Evolutionary conservation across 371 early-diverging fungal species (phyloP).

Genomic region (Funneliformis caledonium): DNA sequence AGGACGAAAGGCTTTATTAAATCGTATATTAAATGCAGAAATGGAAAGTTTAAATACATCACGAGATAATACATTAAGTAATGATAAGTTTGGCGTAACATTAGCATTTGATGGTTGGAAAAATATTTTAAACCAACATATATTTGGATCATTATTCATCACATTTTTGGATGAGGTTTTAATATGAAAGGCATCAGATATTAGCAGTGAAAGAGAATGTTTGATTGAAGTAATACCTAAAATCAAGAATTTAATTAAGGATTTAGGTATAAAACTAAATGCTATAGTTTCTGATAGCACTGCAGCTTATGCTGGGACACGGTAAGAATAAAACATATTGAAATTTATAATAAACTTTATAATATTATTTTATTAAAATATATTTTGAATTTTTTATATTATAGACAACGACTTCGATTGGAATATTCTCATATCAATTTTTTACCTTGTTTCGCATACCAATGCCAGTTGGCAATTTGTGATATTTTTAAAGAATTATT

Average conservation of each 20-base stretch:
- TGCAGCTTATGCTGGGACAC: background rate
- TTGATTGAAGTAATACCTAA: too few relatives aligned
- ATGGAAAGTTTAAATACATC: background rate
- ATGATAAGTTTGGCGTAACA: slow-evolving; percentile 22
- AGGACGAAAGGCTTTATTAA: background rate
- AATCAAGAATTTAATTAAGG: too few relatives aligned
- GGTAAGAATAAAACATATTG: background rate
- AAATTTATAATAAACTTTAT: background rate
- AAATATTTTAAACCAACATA: slow-evolving; percentile 27
- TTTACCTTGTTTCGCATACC: slow-evolving; percentile 16
- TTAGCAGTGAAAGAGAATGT: too few relatives aligned
- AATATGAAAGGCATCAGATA: slow-evolving; percentile 9
- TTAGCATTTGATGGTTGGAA: slow-evolving; percentile 31
- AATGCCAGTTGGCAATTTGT: slow-evolving; percentile 2
- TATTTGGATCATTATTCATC: slow-evolving; percentile 25
- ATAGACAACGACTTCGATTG: slow-evolving; percentile 20
- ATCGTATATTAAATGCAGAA: slow-evolving; percentile 15
- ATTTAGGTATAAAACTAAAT: slow-evolving; percentile 1
- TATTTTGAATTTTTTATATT: background rate
- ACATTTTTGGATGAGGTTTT: background rate
- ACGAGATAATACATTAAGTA: background rate
- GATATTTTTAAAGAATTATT: slow-evolving; percentile 8
- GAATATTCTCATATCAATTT: slow-evolving; percentile 21
- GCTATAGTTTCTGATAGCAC: slow-evolving; percentile 29
- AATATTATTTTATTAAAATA: slow-evolving; percentile 2